phyloP scores from a whole-genome alignment of 176 grass and related monocot species.

The Elaeis guineensis region DNA sequence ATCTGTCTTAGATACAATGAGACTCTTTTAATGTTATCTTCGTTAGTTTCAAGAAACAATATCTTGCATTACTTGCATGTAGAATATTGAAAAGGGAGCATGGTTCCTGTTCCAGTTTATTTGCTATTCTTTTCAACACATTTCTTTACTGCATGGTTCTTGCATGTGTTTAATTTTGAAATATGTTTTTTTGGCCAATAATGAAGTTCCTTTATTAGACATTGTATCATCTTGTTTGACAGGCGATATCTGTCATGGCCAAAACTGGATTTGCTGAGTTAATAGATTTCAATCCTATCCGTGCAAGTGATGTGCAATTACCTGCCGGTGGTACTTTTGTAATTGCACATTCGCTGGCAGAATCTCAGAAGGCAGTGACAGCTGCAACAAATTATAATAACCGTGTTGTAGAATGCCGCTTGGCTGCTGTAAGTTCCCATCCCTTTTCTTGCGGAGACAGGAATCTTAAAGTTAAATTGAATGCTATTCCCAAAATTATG shows the following conservation, averaged over 20 bases:
- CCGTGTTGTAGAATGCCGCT: conserved; percentile 84
- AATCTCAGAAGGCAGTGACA: conserved; percentile 97
- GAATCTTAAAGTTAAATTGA: no score
- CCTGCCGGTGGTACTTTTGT: conserved; percentile 84
- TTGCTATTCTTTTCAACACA: no score
- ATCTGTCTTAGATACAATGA: no score
- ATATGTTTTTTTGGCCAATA: background rate
- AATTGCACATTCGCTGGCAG: conserved; percentile 85
- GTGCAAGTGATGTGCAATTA: conserved; percentile 78
- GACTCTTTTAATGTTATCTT: no score
- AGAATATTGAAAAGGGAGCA: no score
- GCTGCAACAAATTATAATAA: conserved; percentile 96
- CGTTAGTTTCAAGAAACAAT: no score
- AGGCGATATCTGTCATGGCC: conserved; percentile 99
- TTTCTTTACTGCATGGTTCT: no score
- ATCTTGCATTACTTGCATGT: no score
- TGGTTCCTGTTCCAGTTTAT: no score
- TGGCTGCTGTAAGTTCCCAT: conserved; percentile 25
- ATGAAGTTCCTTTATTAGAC: conserved; percentile 3
- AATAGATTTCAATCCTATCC: conserved; percentile 98
- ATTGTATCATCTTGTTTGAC: conserved; percentile 14
- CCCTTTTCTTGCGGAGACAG: no score
- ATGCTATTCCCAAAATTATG: no score
- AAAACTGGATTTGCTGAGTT: conserved; percentile 90
- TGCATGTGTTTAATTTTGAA: no score